phyloP scores from a whole-genome alignment of 306 rosid species.

The Dalbergia cultrata region DNA sequence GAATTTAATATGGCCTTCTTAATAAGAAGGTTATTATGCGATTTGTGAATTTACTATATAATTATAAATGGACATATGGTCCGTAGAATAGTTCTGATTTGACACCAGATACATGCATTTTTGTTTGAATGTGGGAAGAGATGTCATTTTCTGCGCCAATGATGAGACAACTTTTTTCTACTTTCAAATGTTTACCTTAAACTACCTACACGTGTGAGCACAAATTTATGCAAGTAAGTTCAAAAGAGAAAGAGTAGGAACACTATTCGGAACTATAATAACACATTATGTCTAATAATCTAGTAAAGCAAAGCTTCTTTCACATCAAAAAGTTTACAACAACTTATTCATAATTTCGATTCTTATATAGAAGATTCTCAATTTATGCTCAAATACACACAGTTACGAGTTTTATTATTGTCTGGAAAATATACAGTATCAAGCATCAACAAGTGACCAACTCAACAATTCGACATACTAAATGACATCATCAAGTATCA shows the following conservation, averaged over 20 bases:
- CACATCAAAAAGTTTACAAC: neutral
- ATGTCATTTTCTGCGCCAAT: neutral
- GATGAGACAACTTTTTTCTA: neutral
- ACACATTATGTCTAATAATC: neutral
- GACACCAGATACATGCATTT: neutral
- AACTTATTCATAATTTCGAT: neutral
- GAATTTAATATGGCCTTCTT: too few relatives aligned
- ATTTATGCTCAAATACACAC: neutral
- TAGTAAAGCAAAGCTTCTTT: neutral
- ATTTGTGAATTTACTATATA: neutral
- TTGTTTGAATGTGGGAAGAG: neutral
- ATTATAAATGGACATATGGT: too few relatives aligned
- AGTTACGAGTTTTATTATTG: neutral
- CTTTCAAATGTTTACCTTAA: too few relatives aligned
- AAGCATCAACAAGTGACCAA: neutral
- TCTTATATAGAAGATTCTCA: neutral
- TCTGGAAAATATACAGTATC: neutral
- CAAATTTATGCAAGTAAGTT: neutral
- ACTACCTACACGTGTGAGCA: neutral
- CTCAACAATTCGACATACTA: neutral
- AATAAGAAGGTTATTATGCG: neutral
- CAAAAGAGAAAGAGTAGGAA: neutral
- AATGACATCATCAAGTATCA: neutral
- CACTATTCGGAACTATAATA: neutral
- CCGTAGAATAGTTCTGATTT: neutral